These are phyloP conservation scores for Aureococcus anophagefferens DNA, from an alignment of 108 stramenopile species.

Conservation along the genomic window DNA sequence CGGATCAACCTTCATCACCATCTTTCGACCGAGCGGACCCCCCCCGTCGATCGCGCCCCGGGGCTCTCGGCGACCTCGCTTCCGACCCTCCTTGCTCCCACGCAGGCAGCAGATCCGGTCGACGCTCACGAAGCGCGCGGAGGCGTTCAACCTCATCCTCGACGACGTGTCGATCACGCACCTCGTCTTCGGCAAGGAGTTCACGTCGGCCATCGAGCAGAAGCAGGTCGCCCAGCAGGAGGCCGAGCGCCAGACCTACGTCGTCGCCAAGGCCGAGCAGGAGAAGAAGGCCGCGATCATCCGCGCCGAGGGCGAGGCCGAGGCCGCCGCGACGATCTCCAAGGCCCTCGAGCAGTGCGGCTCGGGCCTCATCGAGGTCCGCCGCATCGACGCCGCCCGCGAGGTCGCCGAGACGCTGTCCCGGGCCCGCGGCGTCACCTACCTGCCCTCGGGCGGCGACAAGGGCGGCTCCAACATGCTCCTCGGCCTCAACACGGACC, in stretches of 20 bases:
- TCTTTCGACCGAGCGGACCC: too few species aligned
- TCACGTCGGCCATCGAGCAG: constrained; percentile 95
- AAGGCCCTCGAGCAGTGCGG: constrained; percentile 91
- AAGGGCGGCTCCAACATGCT: constrained; percentile 26
- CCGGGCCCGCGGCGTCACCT: constrained; percentile 80
- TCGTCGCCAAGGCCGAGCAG: constrained; percentile 90
- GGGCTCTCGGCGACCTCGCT: too few species aligned
- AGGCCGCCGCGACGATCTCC: constrained; percentile 91
- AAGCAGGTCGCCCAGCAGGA: constrained; percentile 99
- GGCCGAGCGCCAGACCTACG: constrained; percentile 94
- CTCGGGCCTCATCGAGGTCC: constrained; percentile 92
- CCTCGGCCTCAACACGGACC: too few species aligned
- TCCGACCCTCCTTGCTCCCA: too few species aligned
- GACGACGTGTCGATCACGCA: constrained; percentile 99
- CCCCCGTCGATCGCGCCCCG: too few species aligned
- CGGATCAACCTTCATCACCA: too few species aligned
- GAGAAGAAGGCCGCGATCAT: constrained; percentile 93
- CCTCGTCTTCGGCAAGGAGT: constrained; percentile 94
- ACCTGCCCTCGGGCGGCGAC: constrained; percentile 70
- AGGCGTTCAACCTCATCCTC: constrained; percentile 84
- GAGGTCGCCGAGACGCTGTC: constrained; percentile 93
- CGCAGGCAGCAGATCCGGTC: constrained; percentile 60
- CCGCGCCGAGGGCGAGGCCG: constrained; percentile 97
- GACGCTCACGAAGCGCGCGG: constrained; percentile 86
- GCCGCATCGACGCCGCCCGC: constrained; percentile 98